phyloP scores from a whole-genome alignment of 2,329 filamentous ascomycete species.

The Diaporthe sp. region DNA sequence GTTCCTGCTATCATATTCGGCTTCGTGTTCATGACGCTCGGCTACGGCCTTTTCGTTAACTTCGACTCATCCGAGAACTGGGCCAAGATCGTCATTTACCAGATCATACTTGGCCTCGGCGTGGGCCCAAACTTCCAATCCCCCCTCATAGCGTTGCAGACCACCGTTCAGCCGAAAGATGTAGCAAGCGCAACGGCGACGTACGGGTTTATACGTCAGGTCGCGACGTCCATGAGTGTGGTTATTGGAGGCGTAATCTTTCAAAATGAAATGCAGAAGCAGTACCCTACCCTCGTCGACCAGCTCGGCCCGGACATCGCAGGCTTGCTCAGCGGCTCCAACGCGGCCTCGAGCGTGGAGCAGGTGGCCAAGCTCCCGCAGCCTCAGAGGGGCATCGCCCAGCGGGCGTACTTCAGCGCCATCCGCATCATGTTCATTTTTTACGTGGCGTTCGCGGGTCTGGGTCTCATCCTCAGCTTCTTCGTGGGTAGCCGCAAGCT shows the following conservation, averaged over 20 bases:
- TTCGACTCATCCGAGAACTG: conserved; percentile 65
- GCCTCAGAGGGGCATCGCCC: conserved; percentile 57
- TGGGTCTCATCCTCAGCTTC: conserved; percentile 62
- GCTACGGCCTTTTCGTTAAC: conserved; percentile 69
- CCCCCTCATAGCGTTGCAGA: conserved; percentile 74
- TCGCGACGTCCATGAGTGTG: conserved; percentile 69
- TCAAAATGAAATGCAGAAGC: conserved; percentile 56
- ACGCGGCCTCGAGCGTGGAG: conserved; percentile 72
- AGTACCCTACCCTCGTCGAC: conserved; percentile 47
- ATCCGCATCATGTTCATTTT: conserved; percentile 71
- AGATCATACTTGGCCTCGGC: conserved; percentile 72
- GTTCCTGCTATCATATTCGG: conserved; percentile 67
- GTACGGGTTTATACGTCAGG: conserved; percentile 71
- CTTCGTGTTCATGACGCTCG: conserved; percentile 68
- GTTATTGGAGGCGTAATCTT: conserved; percentile 66
- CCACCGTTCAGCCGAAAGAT: conserved; percentile 69
- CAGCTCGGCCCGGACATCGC: conserved; percentile 58
- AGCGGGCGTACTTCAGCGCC: conserved; percentile 62
- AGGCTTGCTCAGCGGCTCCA: conserved; percentile 66
- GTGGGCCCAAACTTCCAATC: conserved; percentile 74
- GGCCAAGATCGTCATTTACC: conserved; percentile 64
- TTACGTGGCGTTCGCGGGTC: conserved; percentile 63
- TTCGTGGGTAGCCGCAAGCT: conserved; percentile 64
- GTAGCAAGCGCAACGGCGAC: conserved; percentile 74
- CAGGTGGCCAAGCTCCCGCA: conserved; percentile 66